These are phyloP conservation scores for Dysphania ambrosioides DNA, from an alignment of 148 eudicot genomes.

Conservation along the genomic window DNA sequence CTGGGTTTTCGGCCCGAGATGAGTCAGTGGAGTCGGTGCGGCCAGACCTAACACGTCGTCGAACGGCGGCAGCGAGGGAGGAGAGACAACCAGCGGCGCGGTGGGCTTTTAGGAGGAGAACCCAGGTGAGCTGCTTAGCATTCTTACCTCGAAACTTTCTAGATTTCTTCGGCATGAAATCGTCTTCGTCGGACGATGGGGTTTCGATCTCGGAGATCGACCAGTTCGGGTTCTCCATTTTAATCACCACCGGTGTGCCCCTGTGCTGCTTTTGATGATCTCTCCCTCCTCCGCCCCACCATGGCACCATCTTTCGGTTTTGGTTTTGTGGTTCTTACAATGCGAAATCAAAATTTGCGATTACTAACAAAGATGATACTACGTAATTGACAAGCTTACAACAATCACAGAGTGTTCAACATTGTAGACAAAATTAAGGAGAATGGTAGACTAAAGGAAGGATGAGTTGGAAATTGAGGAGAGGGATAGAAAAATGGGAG, in stretches of 20 bases:
- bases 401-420: too few species aligned
- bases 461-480: too few species aligned
- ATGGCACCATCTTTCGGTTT: constrained; percentile 70
- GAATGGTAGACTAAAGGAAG: too few species aligned
- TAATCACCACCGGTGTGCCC: constrained; percentile 86
- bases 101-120: constrained; percentile 71
- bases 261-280: constrained; percentile 42
- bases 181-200: constrained; percentile 27
- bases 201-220: constrained; percentile 71
- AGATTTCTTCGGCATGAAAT: constrained; percentile 20
- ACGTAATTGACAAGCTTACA: too few species aligned
- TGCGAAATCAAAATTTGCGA: too few species aligned
- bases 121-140: constrained; percentile 90
- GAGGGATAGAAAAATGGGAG: too few species aligned
- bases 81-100: constrained; percentile 78
- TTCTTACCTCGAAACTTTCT: constrained; percentile 49
- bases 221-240: constrained; percentile 96
- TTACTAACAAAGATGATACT: too few species aligned
- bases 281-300: constrained; percentile 47
- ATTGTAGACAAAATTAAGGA: too few species aligned
- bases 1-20: neutral
- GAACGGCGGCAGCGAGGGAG: constrained; percentile 55
- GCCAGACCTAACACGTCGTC: constrained; percentile 65
- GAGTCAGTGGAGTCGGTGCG: constrained; percentile 47
- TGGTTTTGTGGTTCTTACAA: too few species aligned